Base-by-base conservation (phyloP, 2,329 filamentous ascomycete genomes). In the Fusarium sp. region DNA sequence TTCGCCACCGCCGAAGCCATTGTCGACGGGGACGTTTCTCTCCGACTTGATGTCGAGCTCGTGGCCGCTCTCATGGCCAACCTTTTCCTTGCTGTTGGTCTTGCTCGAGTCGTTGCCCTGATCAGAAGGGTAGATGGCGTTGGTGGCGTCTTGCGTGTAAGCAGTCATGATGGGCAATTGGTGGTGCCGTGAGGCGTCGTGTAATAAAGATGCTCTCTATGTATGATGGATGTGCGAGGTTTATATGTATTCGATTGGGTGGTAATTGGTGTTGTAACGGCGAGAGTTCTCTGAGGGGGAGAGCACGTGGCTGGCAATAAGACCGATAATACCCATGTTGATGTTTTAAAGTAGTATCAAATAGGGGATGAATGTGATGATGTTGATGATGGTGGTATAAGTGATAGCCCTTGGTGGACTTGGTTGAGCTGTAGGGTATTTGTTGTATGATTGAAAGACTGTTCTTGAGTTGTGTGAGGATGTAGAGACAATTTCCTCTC, bases 1-100 rank as follows among this genome's bases (percentile, higher is more conserved):
- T 31, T 77, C 65, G 27, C 68, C 68, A 16, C 73, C 72, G 42
- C 67, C 71, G 62, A 78, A 76, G 61, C 73, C 73, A 53, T 77
- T 77, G 14, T 73, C 69, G 27, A 70, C 65, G 11, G 71, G 64
- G 6, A 69, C 58, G 7, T 68, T 66, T 11, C 69, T 64, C 13
- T 65, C 73, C 1, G 69, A 60, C 54, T 68, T 58, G 29, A 72
- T n/a, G 34, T 75, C 73, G n/a, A 68, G 34, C 0, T 58, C 59
- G 6, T 53, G 16, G 49, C 34, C 58, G 14, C 54, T 70, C 18
- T 73, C 67, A 8, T 53, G 29, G 36, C 70, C 72, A 27, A 75
- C 54, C 61, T 74, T 75, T 11, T 75, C 73, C 5, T 75, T 75
- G 70, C 69, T 75, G 59, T 69, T 72, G 60, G 65, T 64, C 23